Evolutionary conservation across 139 green algal species (phyloP).

Genomic region (Nannochloris sp.): DNA sequence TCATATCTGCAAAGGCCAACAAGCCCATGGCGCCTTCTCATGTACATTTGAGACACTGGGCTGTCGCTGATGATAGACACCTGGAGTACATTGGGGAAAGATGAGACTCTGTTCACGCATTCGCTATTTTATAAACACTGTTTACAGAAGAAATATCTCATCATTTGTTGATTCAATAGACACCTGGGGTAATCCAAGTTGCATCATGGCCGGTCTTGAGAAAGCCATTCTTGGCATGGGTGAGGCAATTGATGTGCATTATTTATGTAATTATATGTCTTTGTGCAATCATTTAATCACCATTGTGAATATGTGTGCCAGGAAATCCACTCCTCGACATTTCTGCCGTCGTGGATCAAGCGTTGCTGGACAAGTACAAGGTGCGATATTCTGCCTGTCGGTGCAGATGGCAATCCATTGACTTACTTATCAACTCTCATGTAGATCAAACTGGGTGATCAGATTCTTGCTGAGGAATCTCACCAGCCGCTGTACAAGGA

Average conservation of each 20-base stretch:
- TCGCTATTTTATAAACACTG: too few relatives aligned
- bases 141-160: too few relatives aligned
- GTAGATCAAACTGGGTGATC: slow-evolving; percentile 86
- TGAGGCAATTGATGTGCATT: neutral
- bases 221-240: slow-evolving; percentile 16
- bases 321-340: slow-evolving; percentile 97
- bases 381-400: slow-evolving; percentile 33
- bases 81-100: too few relatives aligned
- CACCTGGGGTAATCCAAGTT: slow-evolving; percentile 10
- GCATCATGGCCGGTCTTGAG: slow-evolving; percentile 27
- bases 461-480: slow-evolving; percentile 97
- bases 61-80: too few relatives aligned
- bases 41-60: too few relatives aligned
- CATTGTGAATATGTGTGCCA: neutral
- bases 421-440: neutral
- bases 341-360: slow-evolving; percentile 65
- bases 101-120: too few relatives aligned
- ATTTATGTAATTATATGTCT: neutral
- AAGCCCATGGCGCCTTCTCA: too few relatives aligned
- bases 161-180: neutral
- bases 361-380: slow-evolving; percentile 82
- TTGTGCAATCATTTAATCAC: neutral
- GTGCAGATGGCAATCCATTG: neutral
- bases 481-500: slow-evolving; percentile 91
- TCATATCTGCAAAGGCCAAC: too few relatives aligned